Evolutionary conservation across 306 rosid genomes (phyloP).

Genomic region (Casuarina cunninghamiana): DNA sequence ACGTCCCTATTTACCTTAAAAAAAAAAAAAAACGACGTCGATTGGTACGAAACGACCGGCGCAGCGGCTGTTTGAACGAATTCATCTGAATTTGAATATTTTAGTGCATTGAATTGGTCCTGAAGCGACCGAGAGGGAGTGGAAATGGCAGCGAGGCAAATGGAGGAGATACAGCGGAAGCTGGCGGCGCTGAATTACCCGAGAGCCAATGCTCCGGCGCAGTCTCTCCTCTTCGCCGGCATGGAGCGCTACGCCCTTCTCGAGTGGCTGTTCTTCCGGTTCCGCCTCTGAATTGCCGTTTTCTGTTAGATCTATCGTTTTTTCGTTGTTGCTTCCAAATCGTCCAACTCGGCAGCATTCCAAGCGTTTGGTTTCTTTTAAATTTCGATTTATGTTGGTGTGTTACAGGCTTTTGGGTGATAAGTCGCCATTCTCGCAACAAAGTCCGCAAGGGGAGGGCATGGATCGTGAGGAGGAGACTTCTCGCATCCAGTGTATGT

Average conservation of each 20-base stretch:
- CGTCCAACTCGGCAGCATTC: neutral
- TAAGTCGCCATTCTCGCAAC: conserved; percentile 87
- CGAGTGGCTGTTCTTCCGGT: conserved; percentile 99
- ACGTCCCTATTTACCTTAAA: too few relatives aligned
- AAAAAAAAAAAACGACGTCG: neutral
- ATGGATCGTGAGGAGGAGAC: conserved; percentile 91
- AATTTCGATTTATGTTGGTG: neutral
- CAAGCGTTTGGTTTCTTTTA: neutral
- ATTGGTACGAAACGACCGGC: neutral
- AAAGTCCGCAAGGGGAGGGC: conserved; percentile 73
- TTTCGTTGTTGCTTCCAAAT: neutral
- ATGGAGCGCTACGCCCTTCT: conserved; percentile 96
- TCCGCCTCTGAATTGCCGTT: neutral
- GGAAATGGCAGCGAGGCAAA: conserved; percentile 87
- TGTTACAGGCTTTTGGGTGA: conserved; percentile 71
- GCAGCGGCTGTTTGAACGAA: too few relatives aligned
- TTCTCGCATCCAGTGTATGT: conserved; percentile 77
- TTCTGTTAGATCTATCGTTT: conserved; percentile 5
- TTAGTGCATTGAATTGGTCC: neutral
- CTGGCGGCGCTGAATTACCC: conserved; percentile 69
- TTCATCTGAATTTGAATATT: neutral
- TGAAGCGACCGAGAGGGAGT: neutral
- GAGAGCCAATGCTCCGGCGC: conserved; percentile 89
- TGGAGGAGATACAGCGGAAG: conserved; percentile 92
- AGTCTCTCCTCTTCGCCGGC: conserved; percentile 92